A percentile compares a stretch with the other conserved stretches of the same genome.
Conservation (phyloP, 352 stramenopile genomes). For the Blastocystis sp. region DNA sequence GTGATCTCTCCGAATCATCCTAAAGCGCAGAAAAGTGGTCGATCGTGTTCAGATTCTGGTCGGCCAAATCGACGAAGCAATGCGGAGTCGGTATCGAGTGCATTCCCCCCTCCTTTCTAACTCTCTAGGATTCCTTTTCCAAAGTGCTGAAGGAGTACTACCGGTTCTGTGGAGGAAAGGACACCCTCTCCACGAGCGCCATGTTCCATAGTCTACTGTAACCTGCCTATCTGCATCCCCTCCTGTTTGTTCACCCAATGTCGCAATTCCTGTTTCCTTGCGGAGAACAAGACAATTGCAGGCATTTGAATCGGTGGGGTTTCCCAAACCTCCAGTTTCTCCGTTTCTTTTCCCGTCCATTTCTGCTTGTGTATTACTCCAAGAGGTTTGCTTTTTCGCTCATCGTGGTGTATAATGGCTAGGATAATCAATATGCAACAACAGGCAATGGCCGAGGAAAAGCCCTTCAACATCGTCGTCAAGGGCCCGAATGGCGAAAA, state of each 20-base stretch:
- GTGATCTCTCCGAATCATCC: neutral
- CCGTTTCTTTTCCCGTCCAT: neutral
- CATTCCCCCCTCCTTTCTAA: neutral
- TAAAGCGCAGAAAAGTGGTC: neutral
- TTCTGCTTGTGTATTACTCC: constrained; percentile 14
- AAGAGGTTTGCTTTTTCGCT: neutral
- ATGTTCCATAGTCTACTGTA: constrained; percentile 19
- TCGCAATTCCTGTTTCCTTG: too few relatives aligned
- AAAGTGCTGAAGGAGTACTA: neutral
- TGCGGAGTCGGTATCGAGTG: neutral
- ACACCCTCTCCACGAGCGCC: neutral
- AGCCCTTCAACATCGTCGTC: constrained; percentile 25
- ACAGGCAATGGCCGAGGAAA: neutral
- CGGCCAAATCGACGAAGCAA: neutral
- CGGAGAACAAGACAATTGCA: too few relatives aligned
- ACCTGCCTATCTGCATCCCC: neutral
- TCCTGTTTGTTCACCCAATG: too few relatives aligned
- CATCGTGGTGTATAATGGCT: neutral
- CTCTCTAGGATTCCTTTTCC: constrained; percentile 4
- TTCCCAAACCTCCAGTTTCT: too few relatives aligned
- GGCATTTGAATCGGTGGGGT: too few relatives aligned
- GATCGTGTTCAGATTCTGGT: constrained; percentile 22
- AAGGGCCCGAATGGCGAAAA: constrained; percentile 36
- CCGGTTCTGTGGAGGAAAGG: neutral
- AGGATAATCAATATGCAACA: constrained; percentile 25